Base-by-base conservation (phyloP, 2,329 filamentous ascomycete genomes). In the Penicillium sp. region DNA sequence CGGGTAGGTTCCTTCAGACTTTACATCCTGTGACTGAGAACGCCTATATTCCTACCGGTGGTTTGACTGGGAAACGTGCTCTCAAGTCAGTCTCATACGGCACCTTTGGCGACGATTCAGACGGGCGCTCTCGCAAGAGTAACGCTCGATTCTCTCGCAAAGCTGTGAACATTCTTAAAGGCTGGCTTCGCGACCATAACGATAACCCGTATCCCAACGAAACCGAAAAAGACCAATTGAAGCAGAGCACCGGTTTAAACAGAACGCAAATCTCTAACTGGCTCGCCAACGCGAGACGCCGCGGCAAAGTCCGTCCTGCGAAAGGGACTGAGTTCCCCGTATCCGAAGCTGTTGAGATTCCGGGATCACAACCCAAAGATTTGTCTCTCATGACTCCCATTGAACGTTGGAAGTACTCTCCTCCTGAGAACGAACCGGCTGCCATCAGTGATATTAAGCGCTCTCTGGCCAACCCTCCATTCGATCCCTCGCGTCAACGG, bases 131-230 rank as follows among this genome's bases (percentile, higher is more conserved):
- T 48, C 78, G 85, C 45, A 91, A 90, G 69, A 84, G 84, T 56
- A 88, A 85, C 48, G 84, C 87, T 46, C 83, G 90, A 13, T 92
- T 96, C 71, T 90, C 90, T 4, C 79, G 88, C 57, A 86, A 91
- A 61, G 89, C 90, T 0, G 82, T 94, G 56, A 88, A 87, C 62
- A 82, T 90, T 38, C 74, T 96, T 46, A 93, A 93, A 73, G 85
- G 86, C 62, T 96, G 92, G 92, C 81, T 95, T 29, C 83, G 86
- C 0, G 85, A 85, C 6, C 90, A 96, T 67, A 83, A 83, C 64
- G 82, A 88, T 47, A 89, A 95, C 63, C 92, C 91, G 0, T 96
- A 96, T 67, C 91, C 92, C 5, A 92, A 85, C 31, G 90, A 95
- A 41, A 85, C 90, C 53, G 89, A 96, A 67, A 95, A 93, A 66